A percentile compares a stretch with the other conserved stretches of the same genome.
Conservation (phyloP, 140 eudicot species). For the Anethum foeniculum region DNA sequence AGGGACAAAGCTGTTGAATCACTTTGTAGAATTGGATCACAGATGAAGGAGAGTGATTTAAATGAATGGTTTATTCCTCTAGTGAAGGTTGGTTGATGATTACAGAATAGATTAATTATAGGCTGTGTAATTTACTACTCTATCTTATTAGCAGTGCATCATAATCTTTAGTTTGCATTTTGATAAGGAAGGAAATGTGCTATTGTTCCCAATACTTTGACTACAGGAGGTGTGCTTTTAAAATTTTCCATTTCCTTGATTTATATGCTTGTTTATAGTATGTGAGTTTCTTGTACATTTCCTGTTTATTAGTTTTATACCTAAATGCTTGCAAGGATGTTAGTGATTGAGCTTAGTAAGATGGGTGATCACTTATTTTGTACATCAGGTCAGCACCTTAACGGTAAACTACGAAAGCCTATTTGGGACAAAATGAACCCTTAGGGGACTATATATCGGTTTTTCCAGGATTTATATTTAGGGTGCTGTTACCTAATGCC, state of each 20-base stretch:
- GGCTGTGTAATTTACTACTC: not conserved
- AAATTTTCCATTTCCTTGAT: not conserved
- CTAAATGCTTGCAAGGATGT: not conserved
- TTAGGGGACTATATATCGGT: not conserved
- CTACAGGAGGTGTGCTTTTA: not conserved
- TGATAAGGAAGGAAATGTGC: not conserved
- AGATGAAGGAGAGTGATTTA: constrained; percentile 86
- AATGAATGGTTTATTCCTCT: constrained; percentile 77
- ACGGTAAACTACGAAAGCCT: not conserved
- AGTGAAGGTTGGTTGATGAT: constrained; percentile 61
- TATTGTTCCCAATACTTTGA: not conserved
- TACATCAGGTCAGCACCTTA: not conserved
- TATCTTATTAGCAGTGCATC: not conserved
- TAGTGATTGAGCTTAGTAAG: not conserved
- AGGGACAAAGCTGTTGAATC: constrained; percentile 98
- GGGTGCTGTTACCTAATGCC: not conserved
- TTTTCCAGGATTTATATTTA: not conserved
- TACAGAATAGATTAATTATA: not conserved
- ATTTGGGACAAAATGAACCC: not conserved
- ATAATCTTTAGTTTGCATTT: not conserved
- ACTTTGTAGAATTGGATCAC: constrained; percentile 78
- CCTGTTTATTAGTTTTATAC: not conserved
- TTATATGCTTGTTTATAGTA: not conserved
- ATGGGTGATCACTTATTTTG: not conserved
- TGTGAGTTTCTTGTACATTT: not conserved